Base-by-base conservation (phyloP, 1,284 basidiomycete species). In the Heliocybe sulcata region DNA sequence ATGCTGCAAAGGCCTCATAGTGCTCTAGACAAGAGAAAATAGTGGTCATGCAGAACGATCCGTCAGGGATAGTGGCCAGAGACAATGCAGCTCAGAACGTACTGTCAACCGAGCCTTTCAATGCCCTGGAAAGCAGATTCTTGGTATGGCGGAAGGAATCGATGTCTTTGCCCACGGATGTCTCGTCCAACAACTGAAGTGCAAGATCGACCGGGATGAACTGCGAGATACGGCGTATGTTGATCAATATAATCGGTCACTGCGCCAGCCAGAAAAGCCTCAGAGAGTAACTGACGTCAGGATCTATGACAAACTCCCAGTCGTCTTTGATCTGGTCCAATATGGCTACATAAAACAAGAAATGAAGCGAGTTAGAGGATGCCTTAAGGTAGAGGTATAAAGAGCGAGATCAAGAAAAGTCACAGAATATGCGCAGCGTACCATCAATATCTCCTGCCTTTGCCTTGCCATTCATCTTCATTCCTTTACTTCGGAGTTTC, bases 141-240 rank as follows among this genome's bases (percentile, higher is more conserved):
- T 91, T 92, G 3, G 89, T 87, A 53, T 77, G 71, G 45, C 82
- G 77, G 67, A 94, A 94, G 2, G 89, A 89, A 8, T 81, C 74
- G 61, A 92, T 81, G 59, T 85, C 81, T 65, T 86, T 87, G 1
- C 85, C 85, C 0, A 77, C 71, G 2, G 87, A 82, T 1, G 82
- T 80, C 49, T 85, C 78, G 57, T 94, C 89, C 26, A 98, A 73
- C 3, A 98, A 77, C 62, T 92, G 86, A 23, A 98, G 77, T 4
- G 94, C 93, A 42, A 97, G 79, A 61, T 95, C 90, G 27, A 96
- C 92, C 26, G 89, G 87, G 64, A 95, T 95, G 72, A 97, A 98
- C 90, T 94, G 62, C 27, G 56, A 58, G 52, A 52, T 35, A 31
- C 29, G 12, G 29, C 29, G 16, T 42, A 42, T 64, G 57, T 63